Percentiles rank a stretch among this genome's conserved stretches.
These are phyloP conservation scores for Aegilops sharonensis DNA, from an alignment of 176 grass and related monocot genomes.

Conservation along the genomic window DNA sequence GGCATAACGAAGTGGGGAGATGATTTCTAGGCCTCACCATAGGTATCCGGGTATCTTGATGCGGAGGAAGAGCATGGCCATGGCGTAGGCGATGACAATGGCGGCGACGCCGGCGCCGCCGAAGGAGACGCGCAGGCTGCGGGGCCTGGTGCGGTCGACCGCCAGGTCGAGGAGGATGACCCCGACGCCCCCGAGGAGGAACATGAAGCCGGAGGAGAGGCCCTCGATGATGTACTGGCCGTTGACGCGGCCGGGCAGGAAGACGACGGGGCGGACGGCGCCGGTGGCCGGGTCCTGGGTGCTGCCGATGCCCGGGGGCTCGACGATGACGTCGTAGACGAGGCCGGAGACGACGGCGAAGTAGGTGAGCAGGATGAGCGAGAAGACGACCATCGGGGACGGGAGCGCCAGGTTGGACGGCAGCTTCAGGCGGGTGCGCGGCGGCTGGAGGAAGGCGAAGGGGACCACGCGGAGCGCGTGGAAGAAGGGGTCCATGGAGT, in stretches of 20 bases:
- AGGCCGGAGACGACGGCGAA: constrained; percentile 88
- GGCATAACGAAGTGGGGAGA: constrained; percentile 3
- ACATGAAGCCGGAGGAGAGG: constrained; percentile 97
- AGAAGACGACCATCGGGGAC: constrained; percentile 76
- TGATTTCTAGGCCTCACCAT: constrained; percentile 51
- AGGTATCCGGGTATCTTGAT: constrained; percentile 89
- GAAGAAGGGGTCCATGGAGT: constrained; percentile 77
- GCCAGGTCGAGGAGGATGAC: constrained; percentile 89
- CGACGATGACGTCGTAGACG: constrained; percentile 92
- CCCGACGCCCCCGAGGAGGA: constrained; percentile 80
- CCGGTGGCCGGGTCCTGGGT: constrained; percentile 73
- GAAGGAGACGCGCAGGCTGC: constrained; percentile 77
- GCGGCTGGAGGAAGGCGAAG: constrained; percentile 80
- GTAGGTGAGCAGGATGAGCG: constrained; percentile 89
- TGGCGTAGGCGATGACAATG: constrained; percentile 64
- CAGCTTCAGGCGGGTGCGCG: constrained; percentile 83
- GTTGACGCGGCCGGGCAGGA: constrained; percentile 86
- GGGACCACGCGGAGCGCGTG: constrained; percentile 59
- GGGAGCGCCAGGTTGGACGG: constrained; percentile 77
- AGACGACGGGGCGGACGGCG: constrained; percentile 84
- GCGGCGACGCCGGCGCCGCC: constrained; percentile 55
- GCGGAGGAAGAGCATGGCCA: constrained; percentile 94
- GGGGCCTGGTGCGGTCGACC: constrained; percentile 67
- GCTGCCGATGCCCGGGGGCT: constrained; percentile 90
- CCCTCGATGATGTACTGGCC: constrained; percentile 99